Evolutionary conservation across 441 rosid genomes (phyloP), one percentile per base, ranked within the genome.

Genomic region (Mallotus japonicus): DNA sequence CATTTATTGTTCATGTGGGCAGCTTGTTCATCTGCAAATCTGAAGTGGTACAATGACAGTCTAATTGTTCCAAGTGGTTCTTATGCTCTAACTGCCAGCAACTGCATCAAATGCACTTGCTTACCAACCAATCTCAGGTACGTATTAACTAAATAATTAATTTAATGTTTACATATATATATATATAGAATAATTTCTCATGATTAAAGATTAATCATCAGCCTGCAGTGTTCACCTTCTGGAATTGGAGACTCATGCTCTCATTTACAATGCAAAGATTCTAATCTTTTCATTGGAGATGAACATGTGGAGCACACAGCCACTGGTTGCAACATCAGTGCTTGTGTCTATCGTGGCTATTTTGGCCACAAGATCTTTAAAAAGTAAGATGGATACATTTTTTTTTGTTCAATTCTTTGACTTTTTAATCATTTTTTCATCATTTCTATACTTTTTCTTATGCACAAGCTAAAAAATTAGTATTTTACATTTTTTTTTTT

Each of bases 21-120:
- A 80, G 83, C 80, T 4, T 62, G 80, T 67, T 76, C 80, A 40
- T 80, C 80, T 0, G 70, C 78, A n/a, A 73, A 71, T 55, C 80
- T 74, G 5, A 74, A 70, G 0, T 73, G 71, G 83, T 55, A 67
- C 70, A 42, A 71, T 3, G 76, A 77, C 71, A 67, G 71, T 51
- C 70, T 77, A 44, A 61, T 80, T 5, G 80, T 77, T 42, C 74
- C 80, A 14, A 71, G 74, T 62, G 80, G 75, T 51, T 76, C 80
- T 2, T 67, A 62, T 53, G 76, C 80, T 37, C 72, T 80, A 16
- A 74, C 80, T 11, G 78, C 80, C 55, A 56, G 28, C 54, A 56
- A 51, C 67, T 67, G 83, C 60, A 71, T 76, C 63, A 66, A 74
- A 66, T 80, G 80, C 77, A 65, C 8, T 44, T 80, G 80, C 64